These are phyloP conservation scores for Tuber calosporum DNA, from an alignment of 495 filamentous ascomycete genomes.

Conservation along the genomic window DNA sequence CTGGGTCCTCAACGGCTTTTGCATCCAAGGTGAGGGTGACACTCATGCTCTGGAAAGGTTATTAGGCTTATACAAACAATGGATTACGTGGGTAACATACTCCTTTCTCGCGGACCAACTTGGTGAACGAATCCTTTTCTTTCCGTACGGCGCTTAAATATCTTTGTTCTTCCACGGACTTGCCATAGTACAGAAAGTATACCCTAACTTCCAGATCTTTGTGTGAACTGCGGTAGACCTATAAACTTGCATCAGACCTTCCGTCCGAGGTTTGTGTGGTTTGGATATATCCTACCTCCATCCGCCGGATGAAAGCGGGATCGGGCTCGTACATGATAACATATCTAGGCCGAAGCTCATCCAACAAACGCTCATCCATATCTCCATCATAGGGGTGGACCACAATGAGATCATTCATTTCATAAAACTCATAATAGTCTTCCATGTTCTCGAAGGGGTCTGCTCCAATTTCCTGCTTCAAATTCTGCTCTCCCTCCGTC, in stretches of 20 bases:
- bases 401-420: constrained; percentile 81
- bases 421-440: constrained; percentile 86
- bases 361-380: constrained; percentile 89
- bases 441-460: constrained; percentile 85
- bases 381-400: constrained; percentile 92
- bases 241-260: constrained; percentile 15
- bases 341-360: constrained; percentile 85
- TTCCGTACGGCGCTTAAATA: constrained; percentile 80
- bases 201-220: constrained; percentile 78
- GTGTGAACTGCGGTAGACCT: constrained; percentile 88
- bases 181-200: constrained; percentile 93
- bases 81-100: constrained; percentile 41
- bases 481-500: constrained; percentile 55
- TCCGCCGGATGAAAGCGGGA: constrained; percentile 84
- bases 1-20: constrained; percentile 66
- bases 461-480: constrained; percentile 65
- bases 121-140: constrained; percentile 93
- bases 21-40: constrained; percentile 71
- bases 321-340: constrained; percentile 99
- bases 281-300: constrained; percentile 51
- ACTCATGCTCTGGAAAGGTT: constrained; percentile 59
- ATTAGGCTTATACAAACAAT: constrained; percentile 19
- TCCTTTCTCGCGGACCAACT: constrained; percentile 84
- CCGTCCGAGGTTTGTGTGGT: neutral
- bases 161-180: constrained; percentile 91